Conservation (phyloP, 2,329 filamentous ascomycete genomes). For the Xylariaceae sp. region DNA sequence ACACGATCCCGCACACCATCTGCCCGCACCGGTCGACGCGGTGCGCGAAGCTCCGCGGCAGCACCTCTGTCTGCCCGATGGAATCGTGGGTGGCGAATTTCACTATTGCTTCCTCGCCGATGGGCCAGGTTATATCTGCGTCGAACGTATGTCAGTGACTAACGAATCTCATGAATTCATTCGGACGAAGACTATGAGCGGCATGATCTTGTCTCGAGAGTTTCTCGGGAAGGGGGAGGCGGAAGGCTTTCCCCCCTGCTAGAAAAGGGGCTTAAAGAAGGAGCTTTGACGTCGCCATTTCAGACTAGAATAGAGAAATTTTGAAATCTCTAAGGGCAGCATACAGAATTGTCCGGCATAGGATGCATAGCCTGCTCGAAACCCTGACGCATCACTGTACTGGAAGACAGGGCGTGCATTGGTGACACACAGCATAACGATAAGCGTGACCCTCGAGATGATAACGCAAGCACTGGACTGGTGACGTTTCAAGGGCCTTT, state of each 20-base stretch:
- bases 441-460: slow-evolving; percentile 30
- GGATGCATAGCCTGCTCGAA: slow-evolving; percentile 37
- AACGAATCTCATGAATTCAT: neutral
- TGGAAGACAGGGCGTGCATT: slow-evolving; percentile 36
- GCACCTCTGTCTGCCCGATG: slow-evolving; percentile 29
- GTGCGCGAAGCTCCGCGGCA: slow-evolving; percentile 29
- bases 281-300: no score
- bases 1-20: slow-evolving; percentile 32
- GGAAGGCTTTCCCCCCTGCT: no score
- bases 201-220: neutral
- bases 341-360: slow-evolving; percentile 39
- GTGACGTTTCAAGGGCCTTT: slow-evolving; percentile 22
- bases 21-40: slow-evolving; percentile 35
- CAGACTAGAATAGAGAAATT: neutral
- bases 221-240: no score
- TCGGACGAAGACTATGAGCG: no score
- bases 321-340: neutral
- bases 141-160: neutral
- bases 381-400: slow-evolving; percentile 37
- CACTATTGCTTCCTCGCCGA: slow-evolving; percentile 34
- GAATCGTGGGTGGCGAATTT: slow-evolving; percentile 35
- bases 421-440: slow-evolving; percentile 30
- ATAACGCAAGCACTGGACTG: slow-evolving; percentile 28
- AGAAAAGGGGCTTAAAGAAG: no score
- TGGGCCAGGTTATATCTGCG: slow-evolving; percentile 38